phyloP scores from a whole-genome alignment of 2,329 filamentous ascomycete genomes.

The Colletotrichum cordylinicola region DNA sequence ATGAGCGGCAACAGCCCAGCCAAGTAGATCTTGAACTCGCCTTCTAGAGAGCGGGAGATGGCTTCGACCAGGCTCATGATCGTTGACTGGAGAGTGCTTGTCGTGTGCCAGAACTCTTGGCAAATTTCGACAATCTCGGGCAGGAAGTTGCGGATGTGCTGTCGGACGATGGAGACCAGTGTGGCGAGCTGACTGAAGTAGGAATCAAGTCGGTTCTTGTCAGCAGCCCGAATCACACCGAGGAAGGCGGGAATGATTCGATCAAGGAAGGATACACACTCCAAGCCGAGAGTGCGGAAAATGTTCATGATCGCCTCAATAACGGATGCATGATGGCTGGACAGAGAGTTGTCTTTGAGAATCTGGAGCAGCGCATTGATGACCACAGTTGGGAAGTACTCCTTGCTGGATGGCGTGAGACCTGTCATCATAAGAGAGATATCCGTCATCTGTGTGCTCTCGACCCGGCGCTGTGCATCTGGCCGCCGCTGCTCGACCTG shows the following conservation, averaged over 20 bases:
- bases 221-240: slow-evolving; percentile 83
- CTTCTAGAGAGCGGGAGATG: slow-evolving; percentile 90
- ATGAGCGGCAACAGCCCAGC: slow-evolving; percentile 89
- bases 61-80: slow-evolving; percentile 93
- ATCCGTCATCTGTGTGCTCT: slow-evolving; percentile 78
- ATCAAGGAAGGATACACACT: slow-evolving; percentile 93
- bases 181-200: slow-evolving; percentile 98
- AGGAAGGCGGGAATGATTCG: slow-evolving; percentile 96
- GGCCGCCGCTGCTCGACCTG: slow-evolving; percentile 90
- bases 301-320: slow-evolving; percentile 99
- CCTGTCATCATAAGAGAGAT: slow-evolving; percentile 98
- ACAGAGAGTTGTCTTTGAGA: slow-evolving; percentile 86
- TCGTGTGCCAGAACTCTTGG: slow-evolving; percentile 87
- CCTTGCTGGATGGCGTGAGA: slow-evolving; percentile 93
- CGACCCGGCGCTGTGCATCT: slow-evolving; percentile 74
- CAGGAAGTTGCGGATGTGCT: slow-evolving; percentile 92
- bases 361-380: slow-evolving; percentile 95
- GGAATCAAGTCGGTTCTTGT: slow-evolving; percentile 80
- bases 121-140: slow-evolving; percentile 86
- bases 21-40: slow-evolving; percentile 97
- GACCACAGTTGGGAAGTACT: slow-evolving; percentile 97
- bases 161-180: slow-evolving; percentile 91
- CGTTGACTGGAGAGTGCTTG: slow-evolving; percentile 83
- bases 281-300: slow-evolving; percentile 93
- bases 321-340: slow-evolving; percentile 89